phyloP scores from a whole-genome alignment of 2,329 filamentous ascomycete genomes.

The Calonectria henricotiae region DNA sequence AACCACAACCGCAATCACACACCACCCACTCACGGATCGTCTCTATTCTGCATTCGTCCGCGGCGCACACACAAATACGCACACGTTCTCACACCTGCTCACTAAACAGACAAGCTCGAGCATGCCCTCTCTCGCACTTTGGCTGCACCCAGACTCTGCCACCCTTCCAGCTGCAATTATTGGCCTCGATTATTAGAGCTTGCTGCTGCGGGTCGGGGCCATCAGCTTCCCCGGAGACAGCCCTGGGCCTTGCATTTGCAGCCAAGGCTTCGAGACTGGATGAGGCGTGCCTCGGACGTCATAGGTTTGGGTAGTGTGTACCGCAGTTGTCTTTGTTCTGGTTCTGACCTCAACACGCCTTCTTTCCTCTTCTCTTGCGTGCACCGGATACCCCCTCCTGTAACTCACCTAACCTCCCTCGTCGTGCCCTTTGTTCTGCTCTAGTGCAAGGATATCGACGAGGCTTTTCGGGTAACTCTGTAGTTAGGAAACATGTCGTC shows the following conservation, averaged over 20 bases:
- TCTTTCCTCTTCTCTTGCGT: slow-evolving; percentile 31
- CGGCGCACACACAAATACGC: slow-evolving; percentile 15
- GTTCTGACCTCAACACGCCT: slow-evolving; percentile 26
- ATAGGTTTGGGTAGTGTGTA: neutral
- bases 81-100: slow-evolving; percentile 19
- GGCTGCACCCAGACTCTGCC: slow-evolving; percentile 3
- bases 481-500: slow-evolving; percentile 30
- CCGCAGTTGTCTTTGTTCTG: slow-evolving; percentile 18
- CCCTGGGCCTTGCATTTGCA: slow-evolving; percentile 24
- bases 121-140: slow-evolving; percentile 16
- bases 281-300: neutral
- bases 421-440: slow-evolving; percentile 24
- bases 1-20: slow-evolving; percentile 20
- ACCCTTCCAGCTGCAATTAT: slow-evolving; percentile 22
- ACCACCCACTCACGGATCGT: slow-evolving; percentile 20
- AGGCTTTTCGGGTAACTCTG: slow-evolving; percentile 12
- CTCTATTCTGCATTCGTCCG: slow-evolving; percentile 22
- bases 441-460: slow-evolving; percentile 15
- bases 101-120: slow-evolving; percentile 9
- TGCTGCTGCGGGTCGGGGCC: slow-evolving; percentile 13
- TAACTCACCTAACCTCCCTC: slow-evolving; percentile 31
- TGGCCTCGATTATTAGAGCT: slow-evolving; percentile 14
- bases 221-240: slow-evolving; percentile 33
- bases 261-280: slow-evolving; percentile 8
- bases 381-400: slow-evolving; percentile 43